phyloP scores from a whole-genome alignment of 306 rosid species.

The Leucaena leucocephala region DNA sequence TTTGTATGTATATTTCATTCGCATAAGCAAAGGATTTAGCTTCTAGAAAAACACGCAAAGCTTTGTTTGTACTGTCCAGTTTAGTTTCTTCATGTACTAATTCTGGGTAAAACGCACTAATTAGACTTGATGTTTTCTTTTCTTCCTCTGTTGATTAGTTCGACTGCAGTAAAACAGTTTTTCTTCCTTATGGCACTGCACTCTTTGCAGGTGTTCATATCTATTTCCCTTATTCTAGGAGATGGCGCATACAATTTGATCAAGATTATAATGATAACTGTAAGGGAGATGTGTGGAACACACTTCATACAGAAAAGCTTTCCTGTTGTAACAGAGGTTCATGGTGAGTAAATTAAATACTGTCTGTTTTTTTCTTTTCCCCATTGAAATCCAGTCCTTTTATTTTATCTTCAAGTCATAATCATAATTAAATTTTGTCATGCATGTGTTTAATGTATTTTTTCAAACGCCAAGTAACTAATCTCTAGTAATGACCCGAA shows the following conservation, averaged over 20 bases:
- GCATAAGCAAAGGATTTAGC: not conserved
- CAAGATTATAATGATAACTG: slow-evolving; percentile 67
- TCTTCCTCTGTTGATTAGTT: not conserved
- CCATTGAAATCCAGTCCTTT: slow-evolving; percentile 12
- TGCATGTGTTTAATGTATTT: not conserved
- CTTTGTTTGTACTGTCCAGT: not conserved
- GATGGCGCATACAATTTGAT: slow-evolving; percentile 84
- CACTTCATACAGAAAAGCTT: slow-evolving; percentile 55
- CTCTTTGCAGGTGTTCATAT: slow-evolving; percentile 59
- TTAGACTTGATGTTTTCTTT: slow-evolving; percentile 1
- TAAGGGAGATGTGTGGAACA: slow-evolving; percentile 63
- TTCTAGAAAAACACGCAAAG: not conserved
- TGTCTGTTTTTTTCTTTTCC: not conserved
- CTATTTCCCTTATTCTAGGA: slow-evolving; percentile 80
- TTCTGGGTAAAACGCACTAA: not conserved
- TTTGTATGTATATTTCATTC: not conserved
- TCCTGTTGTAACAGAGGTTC: slow-evolving; percentile 58
- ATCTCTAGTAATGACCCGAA: not conserved
- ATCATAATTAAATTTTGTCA: not conserved
- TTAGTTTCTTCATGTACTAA: not conserved
- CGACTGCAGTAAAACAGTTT: not conserved
- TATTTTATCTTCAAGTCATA: slow-evolving; percentile 10
- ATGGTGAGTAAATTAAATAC: slow-evolving; percentile 52
- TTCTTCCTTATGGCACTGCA: not conserved
- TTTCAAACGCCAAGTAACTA: not conserved